Evolutionary conservation across 371 early-diverging fungal genomes (phyloP), one percentile per base, ranked within the genome.

Genomic region (Mycotypha africana): DNA sequence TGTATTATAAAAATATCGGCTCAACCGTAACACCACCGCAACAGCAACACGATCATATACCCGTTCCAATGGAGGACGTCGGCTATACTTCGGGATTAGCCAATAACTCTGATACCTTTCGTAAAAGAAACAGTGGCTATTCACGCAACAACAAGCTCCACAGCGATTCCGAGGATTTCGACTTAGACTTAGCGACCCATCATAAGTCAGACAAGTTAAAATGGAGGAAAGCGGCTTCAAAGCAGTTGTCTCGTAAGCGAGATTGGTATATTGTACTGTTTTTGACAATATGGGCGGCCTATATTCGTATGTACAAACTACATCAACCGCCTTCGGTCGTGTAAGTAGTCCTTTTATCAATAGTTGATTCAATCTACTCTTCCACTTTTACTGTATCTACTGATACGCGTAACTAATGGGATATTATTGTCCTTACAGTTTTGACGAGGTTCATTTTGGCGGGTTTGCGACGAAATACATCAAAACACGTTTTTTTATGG

Each of bases 371-470:
- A n/a, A n/a, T n/a, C n/a, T n/a, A n/a, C n/a, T n/a, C n/a, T n/a
- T n/a, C n/a, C n/a, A n/a, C n/a, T n/a, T n/a, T n/a, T n/a, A n/a
- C n/a, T n/a, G n/a, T n/a, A n/a, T n/a, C n/a, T n/a, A n/a, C n/a
- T n/a, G n/a, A n/a, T n/a, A n/a, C n/a, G n/a, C n/a, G n/a, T 69
- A 98, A n/a, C n/a, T n/a, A n/a, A n/a, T n/a, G n/a, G n/a, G n/a
- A n/a, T n/a, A n/a, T n/a, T n/a, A n/a, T n/a, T n/a, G n/a, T n/a
- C n/a, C n/a, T n/a, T n/a, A n/a, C n/a, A n/a, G n/a, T n/a, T n/a
- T n/a, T n/a, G n/a, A n/a, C n/a, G n/a, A 99, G 67, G 98, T 97
- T 14, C 99, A 99, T 62, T 99, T 99, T 80, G 98, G 98, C 41
- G 97, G 95, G 58, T 99, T 98, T 69, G 89, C 95, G 9, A 79